Percentiles rank a stretch among this genome's conserved stretches.
phyloP scores from a whole-genome alignment of 441 rosid species.

The Pelargonium fulgidum region DNA sequence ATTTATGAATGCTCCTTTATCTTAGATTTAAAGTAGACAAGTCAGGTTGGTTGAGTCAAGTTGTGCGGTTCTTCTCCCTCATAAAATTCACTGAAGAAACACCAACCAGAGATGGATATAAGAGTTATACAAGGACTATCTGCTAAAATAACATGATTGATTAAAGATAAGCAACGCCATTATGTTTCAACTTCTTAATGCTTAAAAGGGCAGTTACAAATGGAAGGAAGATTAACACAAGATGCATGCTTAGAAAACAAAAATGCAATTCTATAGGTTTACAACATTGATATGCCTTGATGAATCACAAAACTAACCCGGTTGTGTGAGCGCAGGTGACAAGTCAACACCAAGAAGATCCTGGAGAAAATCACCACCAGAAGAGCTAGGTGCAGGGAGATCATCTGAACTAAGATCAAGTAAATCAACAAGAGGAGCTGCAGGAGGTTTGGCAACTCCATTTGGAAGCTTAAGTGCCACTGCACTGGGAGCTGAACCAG shows the following conservation, averaged over 20 bases:
- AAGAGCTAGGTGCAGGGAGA: constrained; percentile 63
- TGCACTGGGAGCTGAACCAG: constrained; percentile 52
- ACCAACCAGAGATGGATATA: constrained; percentile 4
- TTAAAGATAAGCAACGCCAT: neutral
- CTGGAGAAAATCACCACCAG: constrained; percentile 79
- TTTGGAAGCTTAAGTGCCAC: constrained; percentile 70
- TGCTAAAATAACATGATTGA: neutral
- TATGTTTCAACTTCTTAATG: neutral
- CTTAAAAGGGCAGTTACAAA: constrained; percentile 10
- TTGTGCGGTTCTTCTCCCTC: neutral
- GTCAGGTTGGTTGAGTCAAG: no score
- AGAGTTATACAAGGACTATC: neutral
- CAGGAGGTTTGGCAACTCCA: constrained; percentile 69
- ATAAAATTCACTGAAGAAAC: neutral
- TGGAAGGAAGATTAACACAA: neutral
- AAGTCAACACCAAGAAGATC: constrained; percentile 85
- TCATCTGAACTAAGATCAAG: constrained; percentile 84
- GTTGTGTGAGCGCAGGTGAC: constrained; percentile 42
- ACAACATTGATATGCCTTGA: constrained; percentile 9
- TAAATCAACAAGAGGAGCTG: constrained; percentile 83
- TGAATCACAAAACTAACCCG: constrained; percentile 50
- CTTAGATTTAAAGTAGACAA: neutral
- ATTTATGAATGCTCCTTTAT: constrained; percentile 1
- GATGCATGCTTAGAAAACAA: constrained; percentile 3
- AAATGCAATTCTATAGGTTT: constrained; percentile 11